phyloP scores from a whole-genome alignment of 1,284 basidiomycete species.

The Austroboletus rostrupii region DNA sequence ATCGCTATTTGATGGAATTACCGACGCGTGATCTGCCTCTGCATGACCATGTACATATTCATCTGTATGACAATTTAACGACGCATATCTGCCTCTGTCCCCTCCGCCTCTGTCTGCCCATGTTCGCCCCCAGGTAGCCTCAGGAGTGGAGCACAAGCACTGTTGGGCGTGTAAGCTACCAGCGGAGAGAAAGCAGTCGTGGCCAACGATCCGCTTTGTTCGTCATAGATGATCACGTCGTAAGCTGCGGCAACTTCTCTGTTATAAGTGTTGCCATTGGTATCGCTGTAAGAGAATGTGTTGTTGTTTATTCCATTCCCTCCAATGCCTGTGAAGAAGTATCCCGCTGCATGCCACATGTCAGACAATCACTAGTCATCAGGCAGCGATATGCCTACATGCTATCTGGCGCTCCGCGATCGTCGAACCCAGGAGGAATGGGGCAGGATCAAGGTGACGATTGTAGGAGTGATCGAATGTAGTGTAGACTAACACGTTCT shows the following conservation, averaged over 20 bases:
- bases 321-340: conserved; percentile 43
- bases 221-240: conserved; percentile 59
- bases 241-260: conserved; percentile 57
- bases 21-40: conserved; percentile 28
- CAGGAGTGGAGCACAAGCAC: conserved; percentile 21
- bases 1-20: conserved; percentile 11
- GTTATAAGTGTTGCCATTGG: conserved; percentile 57
- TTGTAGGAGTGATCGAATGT: conserved; percentile 67
- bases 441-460: conserved; percentile 52
- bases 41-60: conserved; percentile 40
- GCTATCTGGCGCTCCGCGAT: conserved; percentile 58
- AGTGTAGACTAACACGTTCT: conserved; percentile 39
- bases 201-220: conserved; percentile 54
- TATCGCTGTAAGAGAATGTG: conserved; percentile 59
- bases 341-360: conserved; percentile 40
- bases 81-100: not conserved
- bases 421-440: conserved; percentile 54
- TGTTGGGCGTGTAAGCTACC: not conserved
- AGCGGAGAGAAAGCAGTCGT: conserved; percentile 3
- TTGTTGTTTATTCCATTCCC: conserved; percentile 72
- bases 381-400: conserved; percentile 33
- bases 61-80: not conserved
- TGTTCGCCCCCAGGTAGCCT: conserved; percentile 40
- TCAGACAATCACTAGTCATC: not conserved
- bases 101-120: no score